Evolutionary conservation across 2,329 filamentous ascomycete species (phyloP), one percentile per base, ranked within the genome.

Genomic region (Neoascochyta sp.): DNA sequence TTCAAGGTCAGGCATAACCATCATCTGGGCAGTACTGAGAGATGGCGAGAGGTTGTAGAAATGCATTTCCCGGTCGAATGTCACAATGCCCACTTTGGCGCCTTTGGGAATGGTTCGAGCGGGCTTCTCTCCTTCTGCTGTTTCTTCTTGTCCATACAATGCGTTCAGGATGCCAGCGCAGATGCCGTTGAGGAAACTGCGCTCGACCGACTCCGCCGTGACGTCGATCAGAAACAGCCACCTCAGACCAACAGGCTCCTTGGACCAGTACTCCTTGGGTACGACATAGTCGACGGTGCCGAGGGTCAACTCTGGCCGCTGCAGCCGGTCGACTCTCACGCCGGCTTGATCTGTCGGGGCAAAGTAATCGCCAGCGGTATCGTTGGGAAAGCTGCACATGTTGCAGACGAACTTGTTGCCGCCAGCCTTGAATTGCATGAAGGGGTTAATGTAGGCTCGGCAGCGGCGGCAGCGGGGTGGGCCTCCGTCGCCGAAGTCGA

Each of bases 361-460:
- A 62, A 94, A 98, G 65, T 98, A 98, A 57, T 95, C 90, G 1
- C 85, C 67, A 0, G 87, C 72, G 1, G 93, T 93, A 55, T 98
- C 92, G 60, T 96, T 98, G 27, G 92, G 88, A 61, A 96, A 94
- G 13, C 85, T 92, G 68, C 92, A 98, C 67, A 98, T 86, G 58
- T 98, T 98, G 70, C 92, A 98, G 29, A 95, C 87, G 60, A 95
- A 93, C 61, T 94, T 95, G 67, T 90, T 95, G 34, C 92, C 92
- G 20, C 90, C 90, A 10, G 84, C 83, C 36, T 84, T 78, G 73
- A 98, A 98, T 57, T 89, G 85, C 92, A 98, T 96, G 61, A 98
- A 98, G 2, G 92, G 92, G 57, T 98, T 98, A 67, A 98, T 93
- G 66, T 98, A 98, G 9, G 90, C 84, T 57, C 92, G 78, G 69